Conservation (phyloP, 208 protist genomes). For the Crithidia bombi region DNA sequence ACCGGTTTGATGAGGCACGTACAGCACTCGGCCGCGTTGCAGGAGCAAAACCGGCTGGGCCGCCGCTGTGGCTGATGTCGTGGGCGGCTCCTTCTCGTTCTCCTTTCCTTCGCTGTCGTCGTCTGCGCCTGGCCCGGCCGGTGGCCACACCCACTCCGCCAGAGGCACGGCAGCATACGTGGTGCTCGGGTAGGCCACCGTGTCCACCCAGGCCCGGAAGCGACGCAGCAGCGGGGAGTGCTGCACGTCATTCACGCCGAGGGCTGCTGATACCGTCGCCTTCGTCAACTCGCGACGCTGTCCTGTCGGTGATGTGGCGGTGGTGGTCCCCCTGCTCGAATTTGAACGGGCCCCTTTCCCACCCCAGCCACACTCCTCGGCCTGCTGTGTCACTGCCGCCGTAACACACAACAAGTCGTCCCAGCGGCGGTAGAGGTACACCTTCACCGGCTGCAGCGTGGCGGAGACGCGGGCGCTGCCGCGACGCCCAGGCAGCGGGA, state of each 20-base stretch:
- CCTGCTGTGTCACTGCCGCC: conserved; percentile 14
- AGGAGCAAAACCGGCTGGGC: conserved; percentile 36
- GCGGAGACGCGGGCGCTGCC: conserved; percentile 23
- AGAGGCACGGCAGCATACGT: conserved; percentile 35
- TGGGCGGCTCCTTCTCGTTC: not conserved
- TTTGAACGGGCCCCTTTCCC: not conserved
- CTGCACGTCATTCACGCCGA: conserved; percentile 8
- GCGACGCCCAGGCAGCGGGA: conserved; percentile 35
- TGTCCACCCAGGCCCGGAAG: conserved; percentile 31
- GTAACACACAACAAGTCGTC: conserved; percentile 28
- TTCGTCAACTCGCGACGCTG: not conserved
- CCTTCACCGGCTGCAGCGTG: conserved; percentile 28
- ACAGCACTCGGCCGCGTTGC: conserved; percentile 36
- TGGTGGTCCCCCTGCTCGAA: not conserved
- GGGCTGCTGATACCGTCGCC: not conserved
- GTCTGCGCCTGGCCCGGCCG: conserved; percentile 5
- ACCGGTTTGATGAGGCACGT: conserved; percentile 40
- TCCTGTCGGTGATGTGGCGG: not conserved
- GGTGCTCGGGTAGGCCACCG: conserved; percentile 12
- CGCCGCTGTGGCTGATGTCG: conserved; percentile 7
- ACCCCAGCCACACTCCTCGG: conserved; percentile 12
- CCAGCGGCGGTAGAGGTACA: conserved; percentile 28
- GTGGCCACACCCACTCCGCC: conserved; percentile 35
- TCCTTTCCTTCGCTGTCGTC: not conserved
- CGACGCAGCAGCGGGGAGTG: conserved; percentile 23